A percentile compares a stretch with the other conserved stretches of the same genome.
Evolutionary conservation across 345 rosid genomes (phyloP).

Genomic region (Camelina hispida): DNA sequence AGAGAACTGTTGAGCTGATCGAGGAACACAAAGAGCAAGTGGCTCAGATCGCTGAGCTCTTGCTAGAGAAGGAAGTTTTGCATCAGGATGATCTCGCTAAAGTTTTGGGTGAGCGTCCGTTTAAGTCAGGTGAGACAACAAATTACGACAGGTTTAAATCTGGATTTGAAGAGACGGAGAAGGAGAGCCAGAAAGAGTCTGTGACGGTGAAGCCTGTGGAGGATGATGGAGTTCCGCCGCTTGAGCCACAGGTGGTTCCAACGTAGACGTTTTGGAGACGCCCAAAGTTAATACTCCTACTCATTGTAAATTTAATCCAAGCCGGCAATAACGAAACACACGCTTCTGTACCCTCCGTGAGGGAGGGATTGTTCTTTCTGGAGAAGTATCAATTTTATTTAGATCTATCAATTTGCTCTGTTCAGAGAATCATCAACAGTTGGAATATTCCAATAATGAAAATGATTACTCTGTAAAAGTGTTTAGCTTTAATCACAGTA

Average conservation of each 20-base stretch:
- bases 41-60: slow-evolving; percentile 79
- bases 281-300: neutral
- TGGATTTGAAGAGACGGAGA: slow-evolving; percentile 62
- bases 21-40: slow-evolving; percentile 85
- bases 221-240: slow-evolving; percentile 57
- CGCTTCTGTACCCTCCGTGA: slow-evolving; percentile 30
- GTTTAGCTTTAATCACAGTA: slow-evolving; percentile 12
- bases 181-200: slow-evolving; percentile 38
- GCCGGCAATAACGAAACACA: slow-evolving; percentile 28
- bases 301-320: slow-evolving; percentile 35
- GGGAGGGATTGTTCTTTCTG: slow-evolving; percentile 19
- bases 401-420: neutral
- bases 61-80: slow-evolving; percentile 88
- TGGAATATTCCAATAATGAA: neutral
- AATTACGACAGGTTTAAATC: slow-evolving; percentile 78
- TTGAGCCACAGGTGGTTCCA: slow-evolving; percentile 75
- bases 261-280: slow-evolving; percentile 42
- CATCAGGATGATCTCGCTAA: slow-evolving; percentile 77
- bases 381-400: slow-evolving; percentile 1
- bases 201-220: slow-evolving; percentile 44
- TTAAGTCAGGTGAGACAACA: slow-evolving; percentile 62
- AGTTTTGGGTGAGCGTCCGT: slow-evolving; percentile 87
- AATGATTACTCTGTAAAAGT: neutral
- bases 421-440: neutral
- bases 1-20: slow-evolving; percentile 60